Conservation (phyloP, 2,329 filamentous ascomycete species). For the Metarhizium humberi region DNA sequence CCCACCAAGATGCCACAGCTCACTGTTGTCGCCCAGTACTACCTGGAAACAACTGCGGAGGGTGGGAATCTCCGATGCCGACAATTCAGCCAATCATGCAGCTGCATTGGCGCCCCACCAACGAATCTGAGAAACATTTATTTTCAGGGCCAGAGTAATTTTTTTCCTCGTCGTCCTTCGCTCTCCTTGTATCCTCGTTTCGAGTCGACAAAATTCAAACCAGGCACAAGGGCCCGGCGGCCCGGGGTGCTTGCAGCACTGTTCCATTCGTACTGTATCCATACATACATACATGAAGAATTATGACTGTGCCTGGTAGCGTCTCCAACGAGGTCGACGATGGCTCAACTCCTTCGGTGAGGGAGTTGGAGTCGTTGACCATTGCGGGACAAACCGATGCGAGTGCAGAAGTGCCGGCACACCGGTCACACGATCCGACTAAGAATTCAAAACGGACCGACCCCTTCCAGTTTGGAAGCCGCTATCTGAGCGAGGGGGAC, state of each 20-base stretch:
- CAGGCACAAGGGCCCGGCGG: not conserved
- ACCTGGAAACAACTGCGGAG: not conserved
- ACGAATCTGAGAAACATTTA: not conserved
- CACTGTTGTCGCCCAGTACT: not conserved
- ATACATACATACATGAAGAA: not conserved
- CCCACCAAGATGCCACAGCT: not conserved
- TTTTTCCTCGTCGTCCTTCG: not conserved
- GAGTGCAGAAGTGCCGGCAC: constrained; percentile 33
- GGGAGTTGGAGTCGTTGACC: constrained; percentile 16
- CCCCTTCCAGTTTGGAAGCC: constrained; percentile 92
- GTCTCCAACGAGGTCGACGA: constrained; percentile 11
- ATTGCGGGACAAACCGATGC: constrained; percentile 6
- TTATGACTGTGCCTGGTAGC: constrained; percentile 11
- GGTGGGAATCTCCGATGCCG: constrained; percentile 4
- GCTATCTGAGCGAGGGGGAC: constrained; percentile 73
- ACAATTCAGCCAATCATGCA: not conserved
- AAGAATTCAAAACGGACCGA: constrained; percentile 79
- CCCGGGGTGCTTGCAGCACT: not conserved
- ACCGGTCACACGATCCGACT: constrained; percentile 61
- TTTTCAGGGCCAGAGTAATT: not conserved
- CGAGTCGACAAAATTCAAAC: not conserved
- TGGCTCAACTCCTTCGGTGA: constrained; percentile 11
- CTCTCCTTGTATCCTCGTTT: not conserved
- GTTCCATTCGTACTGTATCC: not conserved
- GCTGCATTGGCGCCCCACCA: not conserved